Percentiles rank a stretch among this genome's conserved stretches.
phyloP scores from a whole-genome alignment of 192 early-diverging fungal genomes.

The Coemansia sp. region DNA sequence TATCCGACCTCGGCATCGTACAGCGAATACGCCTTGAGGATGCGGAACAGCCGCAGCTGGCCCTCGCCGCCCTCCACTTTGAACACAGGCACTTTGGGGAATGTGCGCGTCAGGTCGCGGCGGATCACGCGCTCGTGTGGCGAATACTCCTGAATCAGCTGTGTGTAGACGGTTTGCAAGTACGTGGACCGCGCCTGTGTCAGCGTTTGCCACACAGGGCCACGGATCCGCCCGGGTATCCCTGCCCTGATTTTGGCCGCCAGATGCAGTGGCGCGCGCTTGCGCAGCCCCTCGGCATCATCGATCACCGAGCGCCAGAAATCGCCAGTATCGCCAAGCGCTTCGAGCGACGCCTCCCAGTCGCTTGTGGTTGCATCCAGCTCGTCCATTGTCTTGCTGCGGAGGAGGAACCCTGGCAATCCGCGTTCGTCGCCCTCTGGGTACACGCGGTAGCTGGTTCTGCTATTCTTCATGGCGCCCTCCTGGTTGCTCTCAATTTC shows the following conservation, averaged over 20 bases:
- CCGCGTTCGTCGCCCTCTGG: slow-evolving; percentile 50
- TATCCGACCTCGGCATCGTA: slow-evolving; percentile 96
- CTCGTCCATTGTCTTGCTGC: slow-evolving; percentile 31
- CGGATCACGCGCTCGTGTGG: slow-evolving; percentile 90
- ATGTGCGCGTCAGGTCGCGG: slow-evolving; percentile 90
- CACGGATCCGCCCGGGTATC: slow-evolving; percentile 80
- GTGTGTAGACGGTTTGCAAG: slow-evolving; percentile 79
- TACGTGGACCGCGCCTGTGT: slow-evolving; percentile 76
- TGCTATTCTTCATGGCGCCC: not conserved
- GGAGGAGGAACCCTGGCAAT: slow-evolving; percentile 40
- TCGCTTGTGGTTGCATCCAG: slow-evolving; percentile 38
- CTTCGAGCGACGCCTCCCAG: slow-evolving; percentile 36
- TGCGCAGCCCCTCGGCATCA: slow-evolving; percentile 23
- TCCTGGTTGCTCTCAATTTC: not conserved
- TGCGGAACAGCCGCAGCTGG: slow-evolving; percentile 81
- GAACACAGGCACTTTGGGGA: slow-evolving; percentile 87
- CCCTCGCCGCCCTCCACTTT: slow-evolving; percentile 77
- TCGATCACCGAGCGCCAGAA: slow-evolving; percentile 41
- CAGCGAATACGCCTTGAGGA: slow-evolving; percentile 90
- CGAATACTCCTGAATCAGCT: slow-evolving; percentile 70
- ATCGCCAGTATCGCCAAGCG: slow-evolving; percentile 25
- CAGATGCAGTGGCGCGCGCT: slow-evolving; percentile 39
- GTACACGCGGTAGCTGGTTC: slow-evolving; percentile 29
- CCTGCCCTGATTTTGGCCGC: slow-evolving; percentile 58
- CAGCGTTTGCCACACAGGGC: slow-evolving; percentile 91